These are phyloP conservation scores for Boehmeria nivea DNA, from an alignment of 306 rosid species.

Conservation along the genomic window DNA sequence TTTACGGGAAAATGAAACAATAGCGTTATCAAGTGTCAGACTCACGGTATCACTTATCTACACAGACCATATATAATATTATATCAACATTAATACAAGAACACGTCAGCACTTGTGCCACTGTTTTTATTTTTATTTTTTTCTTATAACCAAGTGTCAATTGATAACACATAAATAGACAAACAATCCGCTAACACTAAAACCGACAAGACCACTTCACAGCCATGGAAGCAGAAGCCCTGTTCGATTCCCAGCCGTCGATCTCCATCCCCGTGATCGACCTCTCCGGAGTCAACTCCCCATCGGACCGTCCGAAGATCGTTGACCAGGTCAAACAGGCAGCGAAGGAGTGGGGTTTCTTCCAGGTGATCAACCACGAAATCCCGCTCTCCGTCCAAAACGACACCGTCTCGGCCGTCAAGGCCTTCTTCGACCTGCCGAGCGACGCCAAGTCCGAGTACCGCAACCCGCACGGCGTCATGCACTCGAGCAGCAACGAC, in stretches of 20 bases:
- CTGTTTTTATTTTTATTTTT: no score
- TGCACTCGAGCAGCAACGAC: conserved; percentile 26
- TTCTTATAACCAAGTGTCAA: no score
- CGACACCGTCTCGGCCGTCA: conserved; percentile 22
- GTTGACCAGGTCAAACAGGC: conserved; percentile 34
- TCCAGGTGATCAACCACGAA: conserved; percentile 46
- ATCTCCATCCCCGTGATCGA: conserved; percentile 33
- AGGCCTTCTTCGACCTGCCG: conserved; percentile 36
- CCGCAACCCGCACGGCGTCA: conserved; percentile 28
- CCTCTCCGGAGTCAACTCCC: conserved; percentile 17
- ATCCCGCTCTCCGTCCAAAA: conserved; percentile 12
- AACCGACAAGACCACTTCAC: no score
- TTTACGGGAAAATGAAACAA: no score
- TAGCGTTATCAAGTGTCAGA: no score
- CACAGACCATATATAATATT: no score
- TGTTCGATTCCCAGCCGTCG: neutral
- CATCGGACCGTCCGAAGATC: conserved; percentile 20
- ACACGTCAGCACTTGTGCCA: no score
- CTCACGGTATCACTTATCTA: no score
- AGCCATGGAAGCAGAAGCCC: neutral
- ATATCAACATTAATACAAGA: no score
- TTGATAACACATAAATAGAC: no score
- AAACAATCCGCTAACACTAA: no score
- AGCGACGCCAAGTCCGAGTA: conserved; percentile 21
- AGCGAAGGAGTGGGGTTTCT: conserved; percentile 39